phyloP scores from a whole-genome alignment of 1,139 yeast genomes.

The Hansenula sp. region DNA sequence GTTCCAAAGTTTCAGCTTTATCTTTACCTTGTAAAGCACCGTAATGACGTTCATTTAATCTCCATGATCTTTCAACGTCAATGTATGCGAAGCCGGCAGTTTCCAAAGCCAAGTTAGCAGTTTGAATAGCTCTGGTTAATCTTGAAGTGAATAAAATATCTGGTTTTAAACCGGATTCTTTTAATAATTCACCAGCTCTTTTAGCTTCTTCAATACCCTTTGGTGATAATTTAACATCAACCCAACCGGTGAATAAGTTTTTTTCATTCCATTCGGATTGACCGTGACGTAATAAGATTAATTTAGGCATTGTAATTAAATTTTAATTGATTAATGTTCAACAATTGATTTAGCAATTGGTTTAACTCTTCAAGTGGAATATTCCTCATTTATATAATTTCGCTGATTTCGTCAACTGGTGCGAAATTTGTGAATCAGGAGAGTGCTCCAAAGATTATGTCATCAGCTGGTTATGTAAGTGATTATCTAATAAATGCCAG shows the following conservation, averaged over 20 bases:
- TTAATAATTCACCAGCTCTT: slow-evolving; percentile 90
- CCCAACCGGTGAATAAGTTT: slow-evolving; percentile 99
- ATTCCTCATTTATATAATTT: neutral
- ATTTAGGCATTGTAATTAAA: slow-evolving; percentile 48
- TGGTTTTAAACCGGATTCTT: slow-evolving; percentile 81
- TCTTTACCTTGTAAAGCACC: slow-evolving; percentile 99
- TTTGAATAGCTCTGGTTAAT: slow-evolving; percentile 94
- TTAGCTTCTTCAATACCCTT: slow-evolving; percentile 87
- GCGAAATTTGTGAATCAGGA: slow-evolving; percentile 1
- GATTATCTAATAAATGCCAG: neutral
- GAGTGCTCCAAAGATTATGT: neutral
- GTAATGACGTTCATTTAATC: slow-evolving; percentile 98
- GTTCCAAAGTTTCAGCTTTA: slow-evolving; percentile 87
- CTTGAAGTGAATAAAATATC: slow-evolving; percentile 90
- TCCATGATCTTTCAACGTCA: slow-evolving; percentile 95
- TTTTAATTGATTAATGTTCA: no score
- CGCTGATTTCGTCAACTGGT: neutral
- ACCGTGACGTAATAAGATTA: slow-evolving; percentile 93
- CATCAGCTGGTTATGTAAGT: no score
- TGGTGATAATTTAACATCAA: slow-evolving; percentile 83
- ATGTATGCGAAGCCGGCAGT: slow-evolving; percentile 86
- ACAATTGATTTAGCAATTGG: no score
- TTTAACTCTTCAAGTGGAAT: no score
- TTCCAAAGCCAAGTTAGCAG: slow-evolving; percentile 93
- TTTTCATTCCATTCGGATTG: slow-evolving; percentile 99